Conservation (phyloP, 2,329 filamentous ascomycete species). For the Talaromyces pinophilus region DNA sequence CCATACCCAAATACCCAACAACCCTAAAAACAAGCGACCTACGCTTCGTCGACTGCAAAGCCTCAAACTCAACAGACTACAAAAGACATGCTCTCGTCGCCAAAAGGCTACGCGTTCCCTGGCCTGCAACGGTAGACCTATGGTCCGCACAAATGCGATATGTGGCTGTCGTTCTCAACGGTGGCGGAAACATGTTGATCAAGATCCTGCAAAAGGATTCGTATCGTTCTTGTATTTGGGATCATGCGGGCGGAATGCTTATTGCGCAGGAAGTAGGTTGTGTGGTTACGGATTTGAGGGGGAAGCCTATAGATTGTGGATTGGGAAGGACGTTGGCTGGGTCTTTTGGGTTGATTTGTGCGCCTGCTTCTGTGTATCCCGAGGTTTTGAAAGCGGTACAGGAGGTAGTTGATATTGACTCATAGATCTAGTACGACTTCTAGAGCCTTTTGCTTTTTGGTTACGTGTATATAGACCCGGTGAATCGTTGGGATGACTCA, state of each 20-base stretch:
- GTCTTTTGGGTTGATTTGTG: slow-evolving; percentile 47
- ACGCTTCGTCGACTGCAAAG: slow-evolving; percentile 50
- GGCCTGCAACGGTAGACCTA: slow-evolving; percentile 52
- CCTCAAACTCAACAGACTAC: slow-evolving; percentile 41
- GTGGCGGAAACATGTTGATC: slow-evolving; percentile 49
- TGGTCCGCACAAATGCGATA: slow-evolving; percentile 59
- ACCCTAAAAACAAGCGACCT: slow-evolving; percentile 30
- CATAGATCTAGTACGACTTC: neutral
- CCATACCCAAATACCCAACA: slow-evolving; percentile 1
- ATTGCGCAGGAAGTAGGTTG: slow-evolving; percentile 55
- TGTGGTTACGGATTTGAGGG: slow-evolving; percentile 53
- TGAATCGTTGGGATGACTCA: neutral
- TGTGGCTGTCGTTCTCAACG: slow-evolving; percentile 49
- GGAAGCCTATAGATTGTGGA: slow-evolving; percentile 52
- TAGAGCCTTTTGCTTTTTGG: too few species aligned
- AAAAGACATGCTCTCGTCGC: slow-evolving; percentile 43
- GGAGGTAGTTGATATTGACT: slow-evolving; percentile 15
- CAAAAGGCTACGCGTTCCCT: slow-evolving; percentile 43
- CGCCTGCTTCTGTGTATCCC: slow-evolving; percentile 40
- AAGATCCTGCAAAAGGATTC: slow-evolving; percentile 48
- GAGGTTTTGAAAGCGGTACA: slow-evolving; percentile 36
- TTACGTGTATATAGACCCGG: neutral
- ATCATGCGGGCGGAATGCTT: slow-evolving; percentile 57
- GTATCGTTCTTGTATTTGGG: slow-evolving; percentile 56
- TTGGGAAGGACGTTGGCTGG: slow-evolving; percentile 42